phyloP scores from a whole-genome alignment of 208 protist species.

The Borovskyia barvae region DNA sequence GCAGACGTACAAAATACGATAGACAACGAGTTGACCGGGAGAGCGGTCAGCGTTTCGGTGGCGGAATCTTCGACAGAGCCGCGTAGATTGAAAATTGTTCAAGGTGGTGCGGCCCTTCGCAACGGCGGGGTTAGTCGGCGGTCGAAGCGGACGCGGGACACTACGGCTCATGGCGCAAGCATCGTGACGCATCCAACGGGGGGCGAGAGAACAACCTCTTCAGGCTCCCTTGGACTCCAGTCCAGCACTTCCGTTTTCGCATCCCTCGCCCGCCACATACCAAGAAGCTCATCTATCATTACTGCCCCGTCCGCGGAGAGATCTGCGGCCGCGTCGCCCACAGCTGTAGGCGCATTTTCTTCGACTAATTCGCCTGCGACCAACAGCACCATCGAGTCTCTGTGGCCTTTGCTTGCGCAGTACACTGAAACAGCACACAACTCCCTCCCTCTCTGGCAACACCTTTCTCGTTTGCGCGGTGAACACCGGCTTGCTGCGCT shows the following conservation, averaged over 20 bases:
- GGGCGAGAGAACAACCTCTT: too few species aligned
- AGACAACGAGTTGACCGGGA: too few species aligned
- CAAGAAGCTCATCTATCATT: too few species aligned
- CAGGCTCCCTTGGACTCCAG: too few species aligned
- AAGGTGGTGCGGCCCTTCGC: conserved; percentile 17
- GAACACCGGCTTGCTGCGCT: conserved; percentile 8
- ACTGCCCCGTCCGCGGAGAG: too few species aligned
- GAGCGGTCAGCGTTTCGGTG: neutral
- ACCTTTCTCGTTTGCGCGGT: conserved; percentile 10
- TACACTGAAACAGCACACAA: conserved; percentile 15
- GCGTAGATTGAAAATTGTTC: conserved; percentile 15
- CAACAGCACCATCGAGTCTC: neutral
- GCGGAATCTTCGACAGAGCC: neutral
- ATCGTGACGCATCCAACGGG: too few species aligned
- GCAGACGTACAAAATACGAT: too few species aligned
- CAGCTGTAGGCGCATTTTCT: neutral
- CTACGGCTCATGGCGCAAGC: neutral
- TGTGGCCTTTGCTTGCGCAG: conserved; percentile 14
- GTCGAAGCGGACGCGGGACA: conserved; percentile 6
- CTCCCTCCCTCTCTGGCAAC: conserved; percentile 23
- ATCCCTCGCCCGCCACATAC: too few species aligned
- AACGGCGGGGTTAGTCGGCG: neutral
- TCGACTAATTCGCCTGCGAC: neutral
- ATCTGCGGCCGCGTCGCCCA: neutral
- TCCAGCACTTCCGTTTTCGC: too few species aligned